Percentiles rank a stretch among this genome's conserved stretches.
Conservation (phyloP, 192 early-diverging fungal species). For the Podila verticillata region DNA sequence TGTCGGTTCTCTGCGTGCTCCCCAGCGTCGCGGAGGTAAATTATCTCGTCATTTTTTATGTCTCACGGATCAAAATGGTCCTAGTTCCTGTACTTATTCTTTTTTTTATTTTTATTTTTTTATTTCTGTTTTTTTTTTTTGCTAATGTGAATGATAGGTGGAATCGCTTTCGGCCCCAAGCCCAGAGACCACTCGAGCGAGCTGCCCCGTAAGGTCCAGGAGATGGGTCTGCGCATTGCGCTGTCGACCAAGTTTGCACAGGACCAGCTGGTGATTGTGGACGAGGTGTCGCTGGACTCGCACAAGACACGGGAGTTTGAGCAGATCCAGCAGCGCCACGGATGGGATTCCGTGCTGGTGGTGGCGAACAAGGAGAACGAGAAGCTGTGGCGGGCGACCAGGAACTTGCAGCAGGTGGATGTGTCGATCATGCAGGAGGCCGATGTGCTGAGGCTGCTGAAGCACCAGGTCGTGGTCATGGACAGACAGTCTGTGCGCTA, state of each 20-base stretch:
- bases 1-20: slow-evolving; percentile 83
- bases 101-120: background rate
- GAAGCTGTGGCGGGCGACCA: slow-evolving; percentile 66
- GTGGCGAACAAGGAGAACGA: slow-evolving; percentile 50
- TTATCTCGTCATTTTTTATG: background rate
- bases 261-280: slow-evolving; percentile 89
- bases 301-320: slow-evolving; percentile 66
- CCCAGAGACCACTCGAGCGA: slow-evolving; percentile 86
- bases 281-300: slow-evolving; percentile 65
- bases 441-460: slow-evolving; percentile 74
- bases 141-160: slow-evolving; percentile 57
- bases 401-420: slow-evolving; percentile 69
- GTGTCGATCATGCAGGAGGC: slow-evolving; percentile 69
- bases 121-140: background rate
- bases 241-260: slow-evolving; percentile 90
- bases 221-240: slow-evolving; percentile 82
- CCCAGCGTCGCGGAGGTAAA: slow-evolving; percentile 88
- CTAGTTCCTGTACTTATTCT: no score
- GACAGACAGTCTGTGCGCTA: slow-evolving; percentile 72
- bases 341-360: slow-evolving; percentile 55
- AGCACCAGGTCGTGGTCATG: slow-evolving; percentile 72
- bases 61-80: background rate
- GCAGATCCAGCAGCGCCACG: slow-evolving; percentile 52
- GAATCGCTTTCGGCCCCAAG: slow-evolving; percentile 89
- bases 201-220: slow-evolving; percentile 88